Base-by-base conservation (phyloP, 257 asterid species). In the Nicotiana attenuata region DNA sequence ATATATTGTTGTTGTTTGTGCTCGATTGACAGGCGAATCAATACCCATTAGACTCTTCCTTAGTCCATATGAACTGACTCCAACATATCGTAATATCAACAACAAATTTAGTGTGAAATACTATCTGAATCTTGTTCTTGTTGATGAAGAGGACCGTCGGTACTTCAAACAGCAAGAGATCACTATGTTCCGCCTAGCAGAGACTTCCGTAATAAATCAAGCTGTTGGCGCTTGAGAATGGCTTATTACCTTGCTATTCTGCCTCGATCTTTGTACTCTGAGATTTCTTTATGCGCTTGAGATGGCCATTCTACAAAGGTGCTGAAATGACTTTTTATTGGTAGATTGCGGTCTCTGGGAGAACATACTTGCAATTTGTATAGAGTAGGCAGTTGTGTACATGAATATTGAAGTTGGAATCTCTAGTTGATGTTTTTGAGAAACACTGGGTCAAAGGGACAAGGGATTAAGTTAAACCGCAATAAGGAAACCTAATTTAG, bases 101-200 rank as follows among this genome's bases (percentile, higher is more conserved):
- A 96, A 96, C 89, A 96, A 96, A 91, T 96, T 96, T 59, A 93
- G 97, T 10, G 97, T 94, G 87, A 96, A 96, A 84, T 94, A 94
- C 88, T 96, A 88, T 87, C 82, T 96, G 84, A 96, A 96, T 90
- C 97, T 96, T n/a, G 98, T 96, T 45, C 98, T 96, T 50, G 97
- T 96, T 80, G 98, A 96, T 81, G 98, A 96, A 85, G 99, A 94
- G 89, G 99, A 96, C 81, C 92, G 99, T 52, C 94, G 98, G 77
- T 96, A 96, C 80, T 96, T 96, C 86, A 96, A 96, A 87, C 98
- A 96, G 87, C 98, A 96, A 89, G 98, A 96, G 86, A 87, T 96
- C 86, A 92, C 98, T 1, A 88, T 94, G 78, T 94, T 87, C 87
- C 98, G 98, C 55, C 90, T 93, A 41, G 97, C 83, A 76, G 97